phyloP scores from a whole-genome alignment of 2,329 filamentous ascomycete genomes.

The Colletotrichum aenigma region DNA sequence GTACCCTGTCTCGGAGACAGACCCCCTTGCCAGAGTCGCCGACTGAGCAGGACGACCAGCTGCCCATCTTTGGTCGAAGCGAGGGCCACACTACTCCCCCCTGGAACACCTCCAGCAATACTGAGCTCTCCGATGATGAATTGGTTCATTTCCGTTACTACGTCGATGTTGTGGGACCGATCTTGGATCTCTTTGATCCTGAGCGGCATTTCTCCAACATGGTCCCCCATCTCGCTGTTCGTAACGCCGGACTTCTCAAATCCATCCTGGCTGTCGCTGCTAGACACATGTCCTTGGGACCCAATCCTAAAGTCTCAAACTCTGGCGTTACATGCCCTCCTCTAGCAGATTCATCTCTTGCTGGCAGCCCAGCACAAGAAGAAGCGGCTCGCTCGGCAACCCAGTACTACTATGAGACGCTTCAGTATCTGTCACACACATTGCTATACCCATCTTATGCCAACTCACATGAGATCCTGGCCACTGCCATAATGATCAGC shows the following conservation, averaged over 20 bases:
- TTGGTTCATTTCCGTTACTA: conserved; percentile 15
- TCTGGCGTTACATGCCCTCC: background rate
- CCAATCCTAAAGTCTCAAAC: background rate
- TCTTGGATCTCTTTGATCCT: conserved; percentile 21
- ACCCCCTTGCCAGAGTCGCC: conserved; percentile 4
- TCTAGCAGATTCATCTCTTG: background rate
- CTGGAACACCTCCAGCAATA: conserved; percentile 3
- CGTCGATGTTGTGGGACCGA: conserved; percentile 14
- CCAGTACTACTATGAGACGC: conserved; percentile 65
- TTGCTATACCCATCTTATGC: conserved; percentile 61
- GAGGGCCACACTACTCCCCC: background rate
- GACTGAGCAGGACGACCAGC: background rate
- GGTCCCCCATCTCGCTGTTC: conserved; percentile 17
- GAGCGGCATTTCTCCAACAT: conserved; percentile 18
- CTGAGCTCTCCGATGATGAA: background rate
- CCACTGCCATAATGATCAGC: conserved; percentile 61
- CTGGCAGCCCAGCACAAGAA: background rate
- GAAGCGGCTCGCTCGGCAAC: conserved; percentile 33
- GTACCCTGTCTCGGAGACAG: conserved; percentile 5
- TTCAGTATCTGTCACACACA: conserved; percentile 62
- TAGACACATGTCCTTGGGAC: background rate
- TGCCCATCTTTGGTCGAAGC: background rate
- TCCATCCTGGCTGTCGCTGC: conserved; percentile 19
- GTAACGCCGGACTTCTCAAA: conserved; percentile 18
- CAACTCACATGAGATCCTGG: conserved; percentile 59